Percentiles rank a stretch among this genome's conserved stretches.
phyloP scores from a whole-genome alignment of 2,329 filamentous ascomycete species.

The Pseudogymnoascus sp. region DNA sequence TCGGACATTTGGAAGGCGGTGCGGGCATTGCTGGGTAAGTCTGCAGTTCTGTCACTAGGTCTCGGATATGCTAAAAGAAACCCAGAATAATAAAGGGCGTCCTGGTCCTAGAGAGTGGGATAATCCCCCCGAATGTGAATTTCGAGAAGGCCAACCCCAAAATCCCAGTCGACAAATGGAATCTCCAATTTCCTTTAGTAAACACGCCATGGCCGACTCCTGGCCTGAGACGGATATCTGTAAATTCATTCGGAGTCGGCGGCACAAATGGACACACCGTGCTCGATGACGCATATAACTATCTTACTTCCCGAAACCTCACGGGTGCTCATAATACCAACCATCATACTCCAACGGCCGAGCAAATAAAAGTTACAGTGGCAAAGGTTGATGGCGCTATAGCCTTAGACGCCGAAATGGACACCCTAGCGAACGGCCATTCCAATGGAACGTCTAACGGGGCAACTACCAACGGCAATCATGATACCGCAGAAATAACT shows the following conservation, averaged over 20 bases:
- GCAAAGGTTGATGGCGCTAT: background rate
- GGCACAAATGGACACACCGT: slow-evolving; percentile 39
- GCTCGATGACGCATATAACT: background rate
- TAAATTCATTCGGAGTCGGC: slow-evolving; percentile 33
- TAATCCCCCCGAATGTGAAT: slow-evolving; percentile 23
- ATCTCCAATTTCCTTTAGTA: background rate
- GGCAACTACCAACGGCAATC: background rate
- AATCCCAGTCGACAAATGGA: slow-evolving; percentile 1
- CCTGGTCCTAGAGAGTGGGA: slow-evolving; percentile 24
- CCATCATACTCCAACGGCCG: background rate
- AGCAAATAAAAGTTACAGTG: background rate
- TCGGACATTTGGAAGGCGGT: slow-evolving; percentile 22
- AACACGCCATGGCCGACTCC: background rate
- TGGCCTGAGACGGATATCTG: slow-evolving; percentile 11
- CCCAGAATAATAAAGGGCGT: slow-evolving; percentile 17
- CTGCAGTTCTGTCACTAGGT: background rate
- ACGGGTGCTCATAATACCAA: background rate
- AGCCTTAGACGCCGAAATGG: background rate
- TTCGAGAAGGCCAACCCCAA: slow-evolving; percentile 24
- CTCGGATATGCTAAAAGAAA: background rate
- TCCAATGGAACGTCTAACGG: background rate
- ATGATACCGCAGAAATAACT: background rate
- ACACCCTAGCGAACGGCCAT: background rate
- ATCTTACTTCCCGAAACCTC: background rate
- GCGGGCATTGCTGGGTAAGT: slow-evolving; percentile 16